phyloP scores from a whole-genome alignment of 129 eudicot genomes.

The Chrysanthemum lavandulifolium region DNA sequence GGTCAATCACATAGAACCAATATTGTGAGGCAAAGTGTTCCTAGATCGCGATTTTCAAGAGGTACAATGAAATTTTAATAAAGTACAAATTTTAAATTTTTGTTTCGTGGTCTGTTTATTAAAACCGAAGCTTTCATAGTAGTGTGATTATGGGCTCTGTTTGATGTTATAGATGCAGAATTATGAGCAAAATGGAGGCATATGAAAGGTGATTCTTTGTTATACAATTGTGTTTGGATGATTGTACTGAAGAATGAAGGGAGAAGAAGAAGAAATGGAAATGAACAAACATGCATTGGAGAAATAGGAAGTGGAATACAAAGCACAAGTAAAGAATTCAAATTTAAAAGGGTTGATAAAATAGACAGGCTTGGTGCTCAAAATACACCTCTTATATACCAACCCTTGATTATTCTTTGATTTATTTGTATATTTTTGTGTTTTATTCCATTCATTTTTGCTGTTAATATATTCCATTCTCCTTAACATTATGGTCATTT shows the following conservation, averaged over 20 bases:
- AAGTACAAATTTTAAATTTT: not conserved
- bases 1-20: constrained; percentile 35
- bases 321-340: constrained; percentile 27
- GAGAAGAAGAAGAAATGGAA: constrained; percentile 33
- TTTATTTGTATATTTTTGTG: constrained; percentile 31
- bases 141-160: constrained; percentile 14
- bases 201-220: constrained; percentile 22
- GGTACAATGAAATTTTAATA: constrained; percentile 20
- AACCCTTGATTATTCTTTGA: constrained; percentile 22
- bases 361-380: constrained; percentile 22
- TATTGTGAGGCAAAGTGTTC: constrained; percentile 31
- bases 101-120: not conserved
- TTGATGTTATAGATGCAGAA: constrained; percentile 21
- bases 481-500: not conserved
- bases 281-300: constrained; percentile 26
- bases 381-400: constrained; percentile 14
- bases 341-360: constrained; percentile 31
- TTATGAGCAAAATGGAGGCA: constrained; percentile 23
- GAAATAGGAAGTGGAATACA: constrained; percentile 28
- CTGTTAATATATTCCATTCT: constrained; percentile 23
- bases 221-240: constrained; percentile 27
- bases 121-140: not conserved
- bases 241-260: constrained; percentile 19
- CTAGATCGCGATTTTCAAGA: constrained; percentile 36
- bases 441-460: constrained; percentile 25